Evolutionary conservation across 2,329 filamentous ascomycete species (phyloP).

Genomic region (Fusarium domesticum): DNA sequence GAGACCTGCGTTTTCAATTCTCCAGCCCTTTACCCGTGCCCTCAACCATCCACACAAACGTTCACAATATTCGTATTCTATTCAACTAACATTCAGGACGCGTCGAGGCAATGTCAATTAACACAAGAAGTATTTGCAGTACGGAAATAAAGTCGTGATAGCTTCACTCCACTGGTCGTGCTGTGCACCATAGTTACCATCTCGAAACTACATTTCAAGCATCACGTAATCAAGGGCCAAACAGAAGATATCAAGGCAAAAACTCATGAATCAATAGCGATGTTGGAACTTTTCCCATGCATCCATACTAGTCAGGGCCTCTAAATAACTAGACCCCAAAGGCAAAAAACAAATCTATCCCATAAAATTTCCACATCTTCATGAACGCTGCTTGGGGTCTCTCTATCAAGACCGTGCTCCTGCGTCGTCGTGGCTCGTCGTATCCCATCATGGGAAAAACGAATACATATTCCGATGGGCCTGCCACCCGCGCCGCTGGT

Average conservation of each 20-base stretch:
- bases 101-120: no score
- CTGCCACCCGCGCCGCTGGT: constrained; percentile 25
- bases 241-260: no score
- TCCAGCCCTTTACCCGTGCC: neutral
- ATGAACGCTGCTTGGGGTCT: constrained; percentile 26
- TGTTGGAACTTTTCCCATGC: constrained; percentile 13
- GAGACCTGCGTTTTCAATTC: neutral
- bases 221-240: no score
- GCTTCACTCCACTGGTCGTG: neutral
- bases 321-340: constrained; percentile 18
- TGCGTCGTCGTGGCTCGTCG: constrained; percentile 25
- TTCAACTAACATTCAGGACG: neutral
- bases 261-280: no score
- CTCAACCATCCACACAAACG: neutral
- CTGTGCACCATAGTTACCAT: no score
- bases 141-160: neutral
- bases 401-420: constrained; percentile 31
- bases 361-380: constrained; percentile 33
- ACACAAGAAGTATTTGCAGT: no score
- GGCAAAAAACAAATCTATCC: constrained; percentile 35
- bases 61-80: neutral
- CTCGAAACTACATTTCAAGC: no score
- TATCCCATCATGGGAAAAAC: constrained; percentile 24
- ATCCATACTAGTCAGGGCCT: constrained; percentile 29
- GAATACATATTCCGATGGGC: constrained; percentile 23